phyloP scores from a whole-genome alignment of 345 rosid genomes.

The Tarenaya hassleriana region DNA sequence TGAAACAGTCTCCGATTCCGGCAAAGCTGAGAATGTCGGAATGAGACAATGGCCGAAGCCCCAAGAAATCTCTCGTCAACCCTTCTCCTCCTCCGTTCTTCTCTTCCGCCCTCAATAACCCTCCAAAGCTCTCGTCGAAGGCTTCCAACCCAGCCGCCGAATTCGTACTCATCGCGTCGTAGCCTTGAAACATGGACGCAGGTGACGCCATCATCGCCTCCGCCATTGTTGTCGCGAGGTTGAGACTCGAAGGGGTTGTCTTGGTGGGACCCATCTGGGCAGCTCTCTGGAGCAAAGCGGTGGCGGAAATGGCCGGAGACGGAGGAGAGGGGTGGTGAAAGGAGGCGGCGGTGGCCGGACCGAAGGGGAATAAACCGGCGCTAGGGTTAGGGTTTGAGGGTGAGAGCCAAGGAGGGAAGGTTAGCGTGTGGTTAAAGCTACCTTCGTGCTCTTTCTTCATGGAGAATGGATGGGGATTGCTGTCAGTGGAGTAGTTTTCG shows the following conservation, averaged over 20 bases:
- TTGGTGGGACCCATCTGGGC: too few species aligned
- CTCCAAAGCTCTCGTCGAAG: constrained; percentile 41
- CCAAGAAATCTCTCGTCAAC: constrained; percentile 86
- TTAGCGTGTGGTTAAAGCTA: constrained; percentile 22
- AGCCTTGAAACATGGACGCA: constrained; percentile 39
- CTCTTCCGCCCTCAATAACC: constrained; percentile 32
- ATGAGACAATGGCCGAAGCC: constrained; percentile 60
- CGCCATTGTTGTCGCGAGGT: constrained; percentile 33
- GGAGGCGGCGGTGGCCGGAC: too few species aligned
- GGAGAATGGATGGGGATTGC: constrained; percentile 33
- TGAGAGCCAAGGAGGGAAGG: constrained; percentile 47
- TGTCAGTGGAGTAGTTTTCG: constrained; percentile 19
- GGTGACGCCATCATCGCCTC: constrained; percentile 29
- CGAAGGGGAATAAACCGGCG: constrained; percentile 27
- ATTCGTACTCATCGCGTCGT: constrained; percentile 33
- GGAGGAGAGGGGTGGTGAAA: too few species aligned
- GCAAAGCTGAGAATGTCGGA: constrained; percentile 63
- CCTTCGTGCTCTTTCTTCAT: constrained; percentile 47
- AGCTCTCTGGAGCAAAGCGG: too few species aligned
- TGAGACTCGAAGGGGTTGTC: too few species aligned
- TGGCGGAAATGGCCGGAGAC: too few species aligned
- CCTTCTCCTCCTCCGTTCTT: constrained; percentile 32
- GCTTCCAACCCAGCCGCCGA: constrained; percentile 38
- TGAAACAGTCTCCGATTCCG: constrained; percentile 54
- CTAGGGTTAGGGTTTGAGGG: constrained; percentile 58